phyloP scores from a whole-genome alignment of 345 rosid species.

The Gossypium longicalyx region DNA sequence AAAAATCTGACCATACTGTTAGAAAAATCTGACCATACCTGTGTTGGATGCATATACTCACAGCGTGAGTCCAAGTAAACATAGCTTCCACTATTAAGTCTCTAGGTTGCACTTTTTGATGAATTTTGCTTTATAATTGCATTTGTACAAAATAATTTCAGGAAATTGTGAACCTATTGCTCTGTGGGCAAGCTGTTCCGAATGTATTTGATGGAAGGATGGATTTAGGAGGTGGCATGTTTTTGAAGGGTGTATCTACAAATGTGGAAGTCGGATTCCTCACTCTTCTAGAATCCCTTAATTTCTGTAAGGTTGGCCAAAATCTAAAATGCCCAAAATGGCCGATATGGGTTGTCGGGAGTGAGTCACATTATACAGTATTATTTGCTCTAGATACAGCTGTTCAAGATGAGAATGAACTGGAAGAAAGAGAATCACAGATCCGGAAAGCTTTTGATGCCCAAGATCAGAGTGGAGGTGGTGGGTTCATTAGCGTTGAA shows the following conservation, averaged over 20 bases:
- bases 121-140: neutral
- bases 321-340: slow-evolving; percentile 83
- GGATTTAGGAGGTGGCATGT: slow-evolving; percentile 98
- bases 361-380: slow-evolving; percentile 97
- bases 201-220: slow-evolving; percentile 94
- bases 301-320: slow-evolving; percentile 95
- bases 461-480: slow-evolving; percentile 98
- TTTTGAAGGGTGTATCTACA: slow-evolving; percentile 72
- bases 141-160: slow-evolving; percentile 3
- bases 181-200: slow-evolving; percentile 95
- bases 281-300: slow-evolving; percentile 87
- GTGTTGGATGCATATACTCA: too few species aligned
- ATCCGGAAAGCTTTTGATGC: slow-evolving; percentile 89
- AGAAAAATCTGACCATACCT: too few species aligned
- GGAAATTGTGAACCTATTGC: slow-evolving; percentile 93
- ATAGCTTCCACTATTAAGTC: neutral
- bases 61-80: too few species aligned
- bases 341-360: slow-evolving; percentile 99
- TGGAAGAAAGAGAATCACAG: slow-evolving; percentile 84
- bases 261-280: slow-evolving; percentile 93
- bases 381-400: slow-evolving; percentile 79
- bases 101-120: neutral
- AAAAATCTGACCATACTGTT: too few species aligned
- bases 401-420: slow-evolving; percentile 92
- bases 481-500: slow-evolving; percentile 92